Evolutionary conservation across 1,284 basidiomycete species (phyloP), one percentile per base, ranked within the genome.

Genomic region (Sporisorium exsertum): DNA sequence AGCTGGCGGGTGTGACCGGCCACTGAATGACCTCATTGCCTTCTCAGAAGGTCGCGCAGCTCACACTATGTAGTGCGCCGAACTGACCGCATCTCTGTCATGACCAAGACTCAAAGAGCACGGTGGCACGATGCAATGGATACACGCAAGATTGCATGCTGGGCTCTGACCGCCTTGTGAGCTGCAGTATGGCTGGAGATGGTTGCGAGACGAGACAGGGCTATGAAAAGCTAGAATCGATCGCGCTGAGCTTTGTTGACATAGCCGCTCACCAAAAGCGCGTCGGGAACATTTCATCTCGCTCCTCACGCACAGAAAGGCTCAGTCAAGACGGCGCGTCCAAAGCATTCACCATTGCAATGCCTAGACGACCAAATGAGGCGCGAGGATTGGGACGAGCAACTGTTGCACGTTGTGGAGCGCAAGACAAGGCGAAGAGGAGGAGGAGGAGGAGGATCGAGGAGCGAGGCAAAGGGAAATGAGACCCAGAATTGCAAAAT

Each of bases 401-500:
- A 2, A 26, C 18, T 42, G 9, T 8, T 5, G 35, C 18, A 24
- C 13, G 15, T 13, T 26, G 47, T n/a, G 6, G 15, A 8, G 29
- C 47, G 16, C 22, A 27, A 42, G 15, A 10, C 40, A 45, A 26
- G 52, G 43, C 12, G 24, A 42, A 37, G 52, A 54, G 37, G 52
- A 29, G 15, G 37, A 42, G 37, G 37, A 53, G 24, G 15, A 35
- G 33, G 22, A 37, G 32, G 26, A 26, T 29, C 45, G 22, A 49
- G 22, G 55, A 51, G 13, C 13, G 32, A 46, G 8, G 27, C n/a
- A 7, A 37, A n/a, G n/a, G 24, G 37, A 20, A 58, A 46, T 24
- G 35, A 40, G 46, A 58, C 57, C 57, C 57, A 58, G 57, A 51
- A 42, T 42, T 58, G 35, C 40, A 24, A 35, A 50, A 32, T 32